A percentile compares a stretch with the other conserved stretches of the same genome.
Evolutionary conservation across 805 yeast genomes (phyloP).

Genomic region (Brettanomyces sp.): DNA sequence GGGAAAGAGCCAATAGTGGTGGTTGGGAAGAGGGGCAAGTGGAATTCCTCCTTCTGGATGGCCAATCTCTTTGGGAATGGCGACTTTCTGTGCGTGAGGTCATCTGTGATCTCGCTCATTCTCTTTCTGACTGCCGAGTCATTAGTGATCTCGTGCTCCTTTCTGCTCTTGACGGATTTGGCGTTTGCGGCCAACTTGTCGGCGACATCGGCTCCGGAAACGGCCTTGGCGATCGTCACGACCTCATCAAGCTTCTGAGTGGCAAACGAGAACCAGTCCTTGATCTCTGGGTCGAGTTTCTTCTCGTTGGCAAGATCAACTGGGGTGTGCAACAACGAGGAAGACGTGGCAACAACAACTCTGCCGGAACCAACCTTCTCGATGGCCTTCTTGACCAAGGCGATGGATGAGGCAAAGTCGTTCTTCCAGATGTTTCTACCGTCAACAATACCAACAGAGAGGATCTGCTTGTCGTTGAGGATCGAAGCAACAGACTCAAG

Average conservation of each 20-base stretch:
- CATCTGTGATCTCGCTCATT: constrained; percentile 60
- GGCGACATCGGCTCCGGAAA: constrained; percentile 72
- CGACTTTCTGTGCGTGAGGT: constrained; percentile 72
- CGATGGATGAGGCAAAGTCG: constrained; percentile 82
- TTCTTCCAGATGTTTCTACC: constrained; percentile 99
- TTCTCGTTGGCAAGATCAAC: constrained; percentile 90
- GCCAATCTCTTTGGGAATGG: constrained; percentile 82
- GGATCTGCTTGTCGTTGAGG: constrained; percentile 59
- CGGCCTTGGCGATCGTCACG: constrained; percentile 81
- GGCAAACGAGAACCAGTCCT: constrained; percentile 98
- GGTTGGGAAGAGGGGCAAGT: constrained; percentile 98
- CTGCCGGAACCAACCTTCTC: constrained; percentile 77
- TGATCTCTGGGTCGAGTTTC: constrained; percentile 83
- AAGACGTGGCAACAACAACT: constrained; percentile 90
- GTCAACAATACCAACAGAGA: constrained; percentile 95
- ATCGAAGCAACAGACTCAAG: constrained; percentile 69
- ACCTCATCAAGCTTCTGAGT: constrained; percentile 93
- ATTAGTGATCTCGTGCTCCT: constrained; percentile 81
- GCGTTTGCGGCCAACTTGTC: constrained; percentile 79
- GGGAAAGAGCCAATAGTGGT: constrained; percentile 99
- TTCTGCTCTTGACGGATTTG: constrained; percentile 75
- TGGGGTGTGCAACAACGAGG: constrained; percentile 96
- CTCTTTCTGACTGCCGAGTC: constrained; percentile 85
- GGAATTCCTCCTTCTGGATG: constrained; percentile 78
- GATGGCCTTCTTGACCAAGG: constrained; percentile 72